Evolutionary conservation across 306 rosid species (phyloP), one percentile per base, ranked within the genome.

Genomic region (Pueraria montana): DNA sequence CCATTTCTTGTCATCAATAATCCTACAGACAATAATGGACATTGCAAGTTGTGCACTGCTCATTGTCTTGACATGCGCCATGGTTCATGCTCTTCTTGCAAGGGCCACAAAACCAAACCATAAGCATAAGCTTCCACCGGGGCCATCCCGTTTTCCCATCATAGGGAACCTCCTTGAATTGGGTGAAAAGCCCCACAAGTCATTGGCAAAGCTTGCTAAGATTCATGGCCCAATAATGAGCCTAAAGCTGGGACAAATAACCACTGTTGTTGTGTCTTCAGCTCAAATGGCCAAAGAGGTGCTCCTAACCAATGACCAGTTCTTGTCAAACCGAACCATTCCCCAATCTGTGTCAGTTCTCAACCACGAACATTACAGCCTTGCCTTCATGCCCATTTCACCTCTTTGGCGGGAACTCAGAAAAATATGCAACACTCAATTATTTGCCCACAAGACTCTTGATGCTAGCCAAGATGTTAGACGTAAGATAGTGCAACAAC

Each of bases 221-320:
- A 65, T 74, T 74, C 80, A 82, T 64, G 80, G 85, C 23, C 76
- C 85, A 23, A 4, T 74, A 49, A 64, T 74, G 59, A 74, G 55
- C 5, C 75, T 82, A 23, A 82, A 82, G 30, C 10, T 82, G 4
- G 85, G 85, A 7, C 74, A 52, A 64, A 42, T 74, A 74, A 82
- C 85, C 3, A 74, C 80, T 0, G 24, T 50, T 8, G 76, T 64
- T 6, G 17, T 82, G 59, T 82, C 85, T n/a, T 63, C 68, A 24
- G 80, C 80, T 4, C 36, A 74, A 1, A 74, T 82, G 85, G 80
- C 80, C 36, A 82, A 40, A 52, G 75, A 82, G n/a, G 85, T 82
- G 17, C 80, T 82, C 2, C 75, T 50, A 13, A 82, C 85, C 8
- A 66, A 82, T 82, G 85, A 82, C 36, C 75, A 36, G 0, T 52